Base-by-base conservation (phyloP, 345 rosid species). In the Isatis tinctoria region DNA sequence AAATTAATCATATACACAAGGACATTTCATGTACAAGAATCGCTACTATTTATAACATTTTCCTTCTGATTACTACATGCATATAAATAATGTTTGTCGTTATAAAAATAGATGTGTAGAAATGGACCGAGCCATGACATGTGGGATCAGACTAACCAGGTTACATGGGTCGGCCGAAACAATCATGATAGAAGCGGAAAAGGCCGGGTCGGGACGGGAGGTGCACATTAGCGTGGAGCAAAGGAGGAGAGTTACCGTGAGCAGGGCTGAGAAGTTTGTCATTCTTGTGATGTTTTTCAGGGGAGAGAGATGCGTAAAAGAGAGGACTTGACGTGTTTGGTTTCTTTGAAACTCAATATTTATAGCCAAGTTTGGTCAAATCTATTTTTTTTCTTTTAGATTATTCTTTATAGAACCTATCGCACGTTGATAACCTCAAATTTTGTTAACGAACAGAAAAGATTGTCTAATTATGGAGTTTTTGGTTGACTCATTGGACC, bases 171-270 rank as follows among this genome's bases (percentile, higher is more conserved):
- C 36, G 52, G 45, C 37, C n/a, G 51, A 43, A 54, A 67, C 11
- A 18, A 47, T 30, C 9, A 45, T 62, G 71, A 45, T 27, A 27
- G 66, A 54, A n/a, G 60, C 36, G 1, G 36, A 54, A 6, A 69
- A 27, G 59, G 60, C 4, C 39, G 52, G 70, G 17, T 45, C 60
- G 17, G 75, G 75, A 3, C 80, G 80, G 28, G 80, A 60, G 1
- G 66, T 54, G 71, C 75, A 70, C 45, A 76, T 70, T 57, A 76
- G 53, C 53, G 20, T 62, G 66, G 75, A 63, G 60, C 75, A 54
- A 54, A 76, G 71, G 71, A 76, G 66, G 45, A 76, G 60, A 45
- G 80, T 64, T 45, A 76, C 63, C 44, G 51, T 70, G 36, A 76
- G 75, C 26, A 76, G 3, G 22, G 71, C 60, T 5, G 75, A 63